Conservation (phyloP, 768 basidiomycete genomes). For the Agaricus bisporus region DNA sequence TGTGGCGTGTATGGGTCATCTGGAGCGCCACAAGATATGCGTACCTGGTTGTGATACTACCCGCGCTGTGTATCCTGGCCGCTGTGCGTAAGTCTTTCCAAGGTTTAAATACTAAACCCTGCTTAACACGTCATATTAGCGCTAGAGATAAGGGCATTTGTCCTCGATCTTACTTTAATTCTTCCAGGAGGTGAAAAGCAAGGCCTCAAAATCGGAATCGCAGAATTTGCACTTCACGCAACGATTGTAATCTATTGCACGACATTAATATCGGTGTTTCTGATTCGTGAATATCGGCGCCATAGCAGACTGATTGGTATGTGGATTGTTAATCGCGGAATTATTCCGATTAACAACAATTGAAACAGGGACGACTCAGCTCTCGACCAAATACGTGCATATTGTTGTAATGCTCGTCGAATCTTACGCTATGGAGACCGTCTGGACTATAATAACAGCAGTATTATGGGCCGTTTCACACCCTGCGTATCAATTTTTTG, state of each 20-base stretch:
- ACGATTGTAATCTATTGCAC: background rate
- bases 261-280: background rate
- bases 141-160: too few relatives aligned
- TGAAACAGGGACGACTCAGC: background rate
- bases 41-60: background rate
- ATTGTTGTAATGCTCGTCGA: background rate
- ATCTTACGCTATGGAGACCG: background rate
- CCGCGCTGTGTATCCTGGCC: background rate
- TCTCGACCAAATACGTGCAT: background rate
- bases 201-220: background rate
- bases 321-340: background rate
- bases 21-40: background rate
- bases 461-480: background rate
- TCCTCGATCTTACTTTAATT: too few relatives aligned
- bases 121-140: background rate
- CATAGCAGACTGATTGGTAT: background rate
- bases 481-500: background rate
- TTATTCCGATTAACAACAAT: too few relatives aligned
- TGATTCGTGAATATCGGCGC: background rate
- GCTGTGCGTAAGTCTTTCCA: background rate
- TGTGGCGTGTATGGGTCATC: background rate
- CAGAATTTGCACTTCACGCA: background rate
- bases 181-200: too few relatives aligned
- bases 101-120: background rate
- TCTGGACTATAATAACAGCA: background rate